These are phyloP conservation scores for Penicillium corylophilum DNA, from an alignment of 2,329 filamentous ascomycete species.

Conservation along the genomic window DNA sequence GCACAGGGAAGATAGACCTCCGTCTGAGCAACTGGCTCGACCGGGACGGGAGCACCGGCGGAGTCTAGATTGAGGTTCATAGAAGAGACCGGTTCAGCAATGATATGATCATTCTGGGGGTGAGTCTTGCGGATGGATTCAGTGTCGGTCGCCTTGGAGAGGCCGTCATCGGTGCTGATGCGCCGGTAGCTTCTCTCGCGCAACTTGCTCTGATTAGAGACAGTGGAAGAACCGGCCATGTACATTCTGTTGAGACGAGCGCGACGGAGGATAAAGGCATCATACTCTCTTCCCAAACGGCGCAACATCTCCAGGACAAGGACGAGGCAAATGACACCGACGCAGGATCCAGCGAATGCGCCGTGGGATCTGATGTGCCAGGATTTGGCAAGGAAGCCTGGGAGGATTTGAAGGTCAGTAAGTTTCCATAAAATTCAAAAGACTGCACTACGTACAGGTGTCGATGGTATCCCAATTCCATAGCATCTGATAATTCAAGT, in stretches of 20 bases:
- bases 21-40: neutral
- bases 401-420: neutral
- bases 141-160: neutral
- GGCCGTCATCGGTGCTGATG: neutral
- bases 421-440: neutral
- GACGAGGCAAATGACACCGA: slow-evolving; percentile 73
- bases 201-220: too few species aligned
- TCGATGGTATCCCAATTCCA: slow-evolving; percentile 28
- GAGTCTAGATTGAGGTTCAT: neutral
- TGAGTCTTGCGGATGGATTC: neutral
- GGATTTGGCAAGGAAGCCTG: slow-evolving; percentile 64
- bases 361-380: slow-evolving; percentile 70
- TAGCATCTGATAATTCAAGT: slow-evolving; percentile 19
- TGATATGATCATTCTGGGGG: neutral
- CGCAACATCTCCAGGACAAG: slow-evolving; percentile 71
- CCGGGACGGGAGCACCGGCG: too few species aligned
- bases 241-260: slow-evolving; percentile 37
- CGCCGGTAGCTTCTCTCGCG: neutral
- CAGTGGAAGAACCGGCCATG: slow-evolving; percentile 2
- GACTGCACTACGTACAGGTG: slow-evolving; percentile 10
- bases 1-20: neutral
- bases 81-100: neutral
- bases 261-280: slow-evolving; percentile 62
- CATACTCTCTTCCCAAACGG: slow-evolving; percentile 69
- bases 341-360: slow-evolving; percentile 78